A percentile compares a stretch with the other conserved stretches of the same genome.
Conservation (phyloP, 306 rosid genomes). For the Datisca glomerata region DNA sequence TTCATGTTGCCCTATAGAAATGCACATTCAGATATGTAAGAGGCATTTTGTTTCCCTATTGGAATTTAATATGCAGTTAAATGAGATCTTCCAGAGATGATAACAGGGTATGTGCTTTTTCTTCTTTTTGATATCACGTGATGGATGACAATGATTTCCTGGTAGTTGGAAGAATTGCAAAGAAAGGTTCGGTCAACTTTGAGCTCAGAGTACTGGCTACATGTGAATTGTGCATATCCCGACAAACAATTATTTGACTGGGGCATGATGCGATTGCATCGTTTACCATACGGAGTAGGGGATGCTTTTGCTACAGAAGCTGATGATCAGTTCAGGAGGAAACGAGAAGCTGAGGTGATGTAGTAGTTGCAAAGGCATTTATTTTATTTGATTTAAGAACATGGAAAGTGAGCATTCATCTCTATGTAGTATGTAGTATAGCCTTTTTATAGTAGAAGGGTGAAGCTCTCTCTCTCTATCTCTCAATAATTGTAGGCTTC, state of each 20-base stretch:
- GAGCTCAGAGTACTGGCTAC: conserved; percentile 89
- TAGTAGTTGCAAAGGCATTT: conserved; percentile 2
- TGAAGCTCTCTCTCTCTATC: not conserved
- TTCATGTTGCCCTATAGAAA: too few relatives aligned
- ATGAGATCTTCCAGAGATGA: conserved; percentile 17
- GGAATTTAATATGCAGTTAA: conserved; percentile 6
- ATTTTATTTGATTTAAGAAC: not conserved
- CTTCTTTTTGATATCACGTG: conserved; percentile 24
- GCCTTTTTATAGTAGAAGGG: not conserved
- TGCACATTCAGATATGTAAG: too few relatives aligned
- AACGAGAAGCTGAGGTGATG: conserved; percentile 80
- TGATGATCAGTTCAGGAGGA: conserved; percentile 85
- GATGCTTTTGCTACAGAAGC: conserved; percentile 93
- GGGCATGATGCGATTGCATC: conserved; percentile 89
- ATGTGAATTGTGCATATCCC: conserved; percentile 60
- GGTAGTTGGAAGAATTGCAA: conserved; percentile 87
- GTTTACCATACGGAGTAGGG: conserved; percentile 87
- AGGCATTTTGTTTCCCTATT: too few relatives aligned
- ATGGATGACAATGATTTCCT: conserved; percentile 45
- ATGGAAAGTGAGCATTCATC: not conserved
- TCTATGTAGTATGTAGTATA: not conserved
- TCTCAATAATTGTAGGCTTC: not conserved
- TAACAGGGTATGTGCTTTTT: conserved; percentile 8
- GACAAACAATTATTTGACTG: conserved; percentile 88
- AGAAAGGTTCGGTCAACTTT: conserved; percentile 68